Percentiles rank a stretch among this genome's conserved stretches.
phyloP scores from a whole-genome alignment of 805 yeast species.

The Metschnikowia aberdeeniae region DNA sequence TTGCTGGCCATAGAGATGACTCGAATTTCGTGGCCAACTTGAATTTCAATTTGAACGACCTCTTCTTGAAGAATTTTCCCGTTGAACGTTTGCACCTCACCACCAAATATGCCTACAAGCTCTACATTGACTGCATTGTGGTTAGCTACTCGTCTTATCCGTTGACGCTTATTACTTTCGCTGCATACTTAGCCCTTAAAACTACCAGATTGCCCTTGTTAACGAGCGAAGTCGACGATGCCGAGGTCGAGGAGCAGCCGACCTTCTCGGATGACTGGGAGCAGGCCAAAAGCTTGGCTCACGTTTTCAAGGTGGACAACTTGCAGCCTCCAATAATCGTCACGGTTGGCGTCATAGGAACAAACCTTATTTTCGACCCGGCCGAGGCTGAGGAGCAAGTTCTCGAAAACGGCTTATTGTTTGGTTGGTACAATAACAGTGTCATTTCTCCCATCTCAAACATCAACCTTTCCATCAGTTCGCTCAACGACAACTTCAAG shows the following conservation, averaged over 20 bases:
- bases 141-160: slow-evolving; percentile 79
- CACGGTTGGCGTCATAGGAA: slow-evolving; percentile 71
- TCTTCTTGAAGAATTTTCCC: slow-evolving; percentile 53
- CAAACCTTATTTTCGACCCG: slow-evolving; percentile 74
- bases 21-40: slow-evolving; percentile 63
- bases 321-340: slow-evolving; percentile 75
- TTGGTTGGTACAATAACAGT: slow-evolving; percentile 66
- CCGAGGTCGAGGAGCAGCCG: slow-evolving; percentile 81
- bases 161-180: slow-evolving; percentile 71
- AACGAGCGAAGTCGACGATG: slow-evolving; percentile 58
- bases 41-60: slow-evolving; percentile 54
- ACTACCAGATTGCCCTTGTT: slow-evolving; percentile 73
- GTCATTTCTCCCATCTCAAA: slow-evolving; percentile 72
- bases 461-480: slow-evolving; percentile 54
- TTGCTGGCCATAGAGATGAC: slow-evolving; percentile 78
- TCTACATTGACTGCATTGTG: slow-evolving; percentile 76
- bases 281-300: slow-evolving; percentile 45
- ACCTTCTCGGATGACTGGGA: slow-evolving; percentile 89
- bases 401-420: slow-evolving; percentile 73
- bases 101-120: slow-evolving; percentile 67
- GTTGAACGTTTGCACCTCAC: slow-evolving; percentile 55
- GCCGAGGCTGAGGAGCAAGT: slow-evolving; percentile 86
- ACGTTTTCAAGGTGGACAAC: slow-evolving; percentile 21
- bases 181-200: slow-evolving; percentile 75
- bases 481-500: slow-evolving; percentile 43